Evolutionary conservation across 371 early-diverging fungal species (phyloP).

Genomic region (Amoeboaphelidium protococcarum): DNA sequence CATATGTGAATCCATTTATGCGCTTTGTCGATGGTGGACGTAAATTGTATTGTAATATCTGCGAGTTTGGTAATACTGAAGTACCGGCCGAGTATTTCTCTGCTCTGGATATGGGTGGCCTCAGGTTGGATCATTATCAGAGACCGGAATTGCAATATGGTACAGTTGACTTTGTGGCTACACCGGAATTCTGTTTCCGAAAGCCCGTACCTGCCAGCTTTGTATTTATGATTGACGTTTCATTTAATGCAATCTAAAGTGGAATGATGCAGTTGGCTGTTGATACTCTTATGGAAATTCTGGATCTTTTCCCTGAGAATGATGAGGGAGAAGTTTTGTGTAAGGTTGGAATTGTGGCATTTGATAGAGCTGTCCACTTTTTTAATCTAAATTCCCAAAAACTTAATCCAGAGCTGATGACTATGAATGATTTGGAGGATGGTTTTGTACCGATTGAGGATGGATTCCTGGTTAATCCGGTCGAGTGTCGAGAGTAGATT

Average conservation of each 20-base stretch:
- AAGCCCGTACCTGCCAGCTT: slow-evolving; percentile 35
- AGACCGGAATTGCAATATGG: slow-evolving; percentile 77
- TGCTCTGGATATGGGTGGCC: slow-evolving; percentile 69
- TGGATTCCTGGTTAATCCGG: slow-evolving; percentile 61
- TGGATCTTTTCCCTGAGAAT: slow-evolving; percentile 18
- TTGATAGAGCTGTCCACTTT: slow-evolving; percentile 69
- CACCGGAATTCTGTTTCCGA: slow-evolving; percentile 23
- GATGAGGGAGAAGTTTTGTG: slow-evolving; percentile 5
- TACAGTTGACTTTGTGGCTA: slow-evolving; percentile 65
- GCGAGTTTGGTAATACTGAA: slow-evolving; percentile 56
- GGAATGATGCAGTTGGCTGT: slow-evolving; percentile 45
- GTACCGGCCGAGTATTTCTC: slow-evolving; percentile 66
- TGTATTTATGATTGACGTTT: slow-evolving; percentile 80
- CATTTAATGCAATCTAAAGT: slow-evolving; percentile 45
- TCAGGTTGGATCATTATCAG: slow-evolving; percentile 47
- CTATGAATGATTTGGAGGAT: slow-evolving; percentile 73
- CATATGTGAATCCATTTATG: slow-evolving; percentile 75
- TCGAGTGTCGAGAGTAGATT: not conserved
- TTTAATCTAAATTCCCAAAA: slow-evolving; percentile 52
- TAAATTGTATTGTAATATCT: slow-evolving; percentile 72
- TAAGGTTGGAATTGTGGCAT: slow-evolving; percentile 63
- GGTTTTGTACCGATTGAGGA: slow-evolving; percentile 70
- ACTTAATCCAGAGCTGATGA: slow-evolving; percentile 76
- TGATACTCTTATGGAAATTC: slow-evolving; percentile 25
- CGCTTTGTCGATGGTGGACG: slow-evolving; percentile 62